These are phyloP conservation scores for Cyberlindnera japonica DNA, from an alignment of 805 yeast genomes.

Conservation along the genomic window DNA sequence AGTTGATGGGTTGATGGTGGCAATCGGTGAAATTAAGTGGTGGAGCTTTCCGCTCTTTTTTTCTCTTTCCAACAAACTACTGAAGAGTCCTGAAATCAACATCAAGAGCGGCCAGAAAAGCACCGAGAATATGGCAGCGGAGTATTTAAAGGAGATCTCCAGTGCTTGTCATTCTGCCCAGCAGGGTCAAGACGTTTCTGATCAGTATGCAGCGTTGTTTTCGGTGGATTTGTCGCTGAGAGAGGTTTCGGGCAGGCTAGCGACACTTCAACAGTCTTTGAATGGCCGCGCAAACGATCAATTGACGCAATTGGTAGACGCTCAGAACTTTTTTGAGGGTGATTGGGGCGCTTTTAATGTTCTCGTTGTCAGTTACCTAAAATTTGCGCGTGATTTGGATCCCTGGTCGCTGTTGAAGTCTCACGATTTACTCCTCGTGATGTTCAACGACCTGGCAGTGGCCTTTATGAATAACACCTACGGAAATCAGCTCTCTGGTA, in stretches of 20 bases:
- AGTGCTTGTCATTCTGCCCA: background rate
- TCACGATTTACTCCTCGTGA: constrained; percentile 49
- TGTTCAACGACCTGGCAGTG: constrained; percentile 43
- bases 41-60: background rate
- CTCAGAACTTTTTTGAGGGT: constrained; percentile 29
- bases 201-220: constrained; percentile 11
- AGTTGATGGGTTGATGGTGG: too few species aligned
- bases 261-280: constrained; percentile 22
- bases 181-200: background rate
- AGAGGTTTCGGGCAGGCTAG: constrained; percentile 6
- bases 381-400: constrained; percentile 45
- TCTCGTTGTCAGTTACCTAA: constrained; percentile 40
- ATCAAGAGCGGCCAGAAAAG: background rate
- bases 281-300: constrained; percentile 12
- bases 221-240: constrained; percentile 13
- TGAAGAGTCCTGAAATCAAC: background rate
- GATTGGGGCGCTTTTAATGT: constrained; percentile 44
- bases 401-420: constrained; percentile 54
- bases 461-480: constrained; percentile 43
- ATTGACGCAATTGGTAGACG: constrained; percentile 24
- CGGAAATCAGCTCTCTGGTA: constrained; percentile 36
- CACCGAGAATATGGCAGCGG: background rate
- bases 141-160: constrained; percentile 1
- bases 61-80: constrained; percentile 1
- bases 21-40: background rate